Evolutionary conservation across 2,329 filamentous ascomycete species (phyloP), one percentile per base, ranked within the genome.

Genomic region (Claviceps purpurea): DNA sequence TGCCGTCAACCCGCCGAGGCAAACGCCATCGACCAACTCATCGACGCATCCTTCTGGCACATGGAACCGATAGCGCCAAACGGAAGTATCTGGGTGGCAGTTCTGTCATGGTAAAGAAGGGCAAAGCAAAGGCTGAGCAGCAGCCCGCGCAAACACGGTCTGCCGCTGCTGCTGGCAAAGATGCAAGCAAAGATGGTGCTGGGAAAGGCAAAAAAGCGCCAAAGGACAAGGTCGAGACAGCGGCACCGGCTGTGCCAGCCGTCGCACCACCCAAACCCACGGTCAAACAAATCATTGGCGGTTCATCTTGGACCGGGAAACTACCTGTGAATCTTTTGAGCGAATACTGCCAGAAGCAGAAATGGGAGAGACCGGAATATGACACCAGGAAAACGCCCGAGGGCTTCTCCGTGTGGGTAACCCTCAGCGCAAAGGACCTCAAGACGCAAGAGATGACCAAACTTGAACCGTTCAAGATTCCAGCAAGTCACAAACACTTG

Each of bases 291-390:
- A 73, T 98, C 58, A 95, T 98, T 62, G 93, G 89, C 43, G 93
- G 93, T 48, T 82, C 89, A 54, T 96, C 89, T 59, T 98, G 93
- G 93, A 98, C 93, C 0, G 93, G 93, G 42, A 98, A 98, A 67
- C 73, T 98, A 37, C 93, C 93, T 1, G 87, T 96, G 57, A 96
- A 95, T 64, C 77, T 97, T 61, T 79, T 97, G 57, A 88, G 87
- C 39, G 93, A 97, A 73, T 87, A 95, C 69, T 96, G 90, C 62
- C 89, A 95, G 70, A 94, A 91, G 68, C 87, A 95, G 67, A 89
- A 88, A 65, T 98, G 93, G 93, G 87, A 89, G 58, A 91, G 84
- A 65, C 91, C 91, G 2, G 90, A 95, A 57, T 98, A 95, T 67
- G 85, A 85, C 57, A 88, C 89, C 75, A 78, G 75, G 57, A 88